phyloP scores from a whole-genome alignment of 352 stramenopile genomes.

The Phytophthora palmivora region DNA sequence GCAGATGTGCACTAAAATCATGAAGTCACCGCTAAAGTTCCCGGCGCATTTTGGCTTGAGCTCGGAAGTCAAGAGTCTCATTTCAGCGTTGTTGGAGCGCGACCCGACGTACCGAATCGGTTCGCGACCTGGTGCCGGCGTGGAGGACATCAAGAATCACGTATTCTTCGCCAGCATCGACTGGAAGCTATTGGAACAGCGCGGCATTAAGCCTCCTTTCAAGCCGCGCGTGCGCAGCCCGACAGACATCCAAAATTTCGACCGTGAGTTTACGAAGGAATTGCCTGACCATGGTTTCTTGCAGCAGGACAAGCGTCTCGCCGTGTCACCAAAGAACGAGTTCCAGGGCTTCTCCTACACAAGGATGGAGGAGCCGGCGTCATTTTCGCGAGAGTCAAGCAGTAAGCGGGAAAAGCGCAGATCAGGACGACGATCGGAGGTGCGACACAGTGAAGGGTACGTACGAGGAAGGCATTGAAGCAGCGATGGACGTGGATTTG shows the following conservation, averaged over 20 bases:
- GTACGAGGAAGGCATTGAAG: conserved; percentile 45
- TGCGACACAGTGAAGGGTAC: conserved; percentile 45
- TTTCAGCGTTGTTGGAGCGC: conserved; percentile 76
- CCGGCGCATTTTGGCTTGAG: conserved; percentile 83
- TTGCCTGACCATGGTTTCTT: conserved; percentile 78
- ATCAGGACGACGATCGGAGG: conserved; percentile 40
- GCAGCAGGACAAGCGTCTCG: conserved; percentile 78
- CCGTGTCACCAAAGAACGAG: conserved; percentile 84
- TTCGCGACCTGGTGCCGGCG: conserved; percentile 68
- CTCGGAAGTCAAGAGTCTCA: conserved; percentile 79
- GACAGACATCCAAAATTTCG: conserved; percentile 91
- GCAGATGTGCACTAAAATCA: conserved; percentile 93
- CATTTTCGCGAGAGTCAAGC: conserved; percentile 29
- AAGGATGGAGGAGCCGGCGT: conserved; percentile 33
- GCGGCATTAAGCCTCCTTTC: conserved; percentile 83
- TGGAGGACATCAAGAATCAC: conserved; percentile 82
- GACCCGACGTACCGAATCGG: conserved; percentile 74
- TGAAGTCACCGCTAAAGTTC: conserved; percentile 90
- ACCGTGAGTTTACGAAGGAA: conserved; percentile 90
- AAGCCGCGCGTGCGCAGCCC: conserved; percentile 82
- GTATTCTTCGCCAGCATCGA: conserved; percentile 85
- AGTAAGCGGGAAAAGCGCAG: conserved; percentile 44
- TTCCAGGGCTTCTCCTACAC: conserved; percentile 90
- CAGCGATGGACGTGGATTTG: conserved; percentile 22
- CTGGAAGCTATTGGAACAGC: conserved; percentile 75